Conservation (phyloP, 208 protist species). For the Leishmania aethiopica region DNA sequence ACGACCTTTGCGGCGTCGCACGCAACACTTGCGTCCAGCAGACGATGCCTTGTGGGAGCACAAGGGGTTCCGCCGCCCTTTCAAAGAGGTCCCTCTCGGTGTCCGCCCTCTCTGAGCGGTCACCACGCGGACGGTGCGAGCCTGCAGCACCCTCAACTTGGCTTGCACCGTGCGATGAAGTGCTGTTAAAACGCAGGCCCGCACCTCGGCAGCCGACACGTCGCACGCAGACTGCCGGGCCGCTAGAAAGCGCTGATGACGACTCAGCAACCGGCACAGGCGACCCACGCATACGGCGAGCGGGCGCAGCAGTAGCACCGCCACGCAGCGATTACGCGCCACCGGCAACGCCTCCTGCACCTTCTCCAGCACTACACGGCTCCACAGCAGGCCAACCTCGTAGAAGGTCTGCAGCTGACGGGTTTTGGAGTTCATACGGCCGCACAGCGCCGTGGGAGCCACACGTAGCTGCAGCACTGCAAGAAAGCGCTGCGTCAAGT, state of each 20-base stretch:
- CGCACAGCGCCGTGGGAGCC: slow-evolving; percentile 52
- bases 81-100: neutral
- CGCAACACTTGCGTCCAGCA: neutral
- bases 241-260: slow-evolving; percentile 27
- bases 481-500: slow-evolving; percentile 47
- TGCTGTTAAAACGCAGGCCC: slow-evolving; percentile 48
- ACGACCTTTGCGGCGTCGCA: neutral
- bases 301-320: slow-evolving; percentile 38
- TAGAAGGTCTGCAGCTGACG: slow-evolving; percentile 72
- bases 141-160: slow-evolving; percentile 30
- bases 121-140: neutral
- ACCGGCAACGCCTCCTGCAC: slow-evolving; percentile 28
- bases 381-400: slow-evolving; percentile 61
- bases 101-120: neutral
- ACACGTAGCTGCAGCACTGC: slow-evolving; percentile 47
- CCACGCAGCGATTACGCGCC: slow-evolving; percentile 13
- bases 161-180: slow-evolving; percentile 50
- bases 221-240: slow-evolving; percentile 47
- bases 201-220: slow-evolving; percentile 38
- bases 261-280: slow-evolving; percentile 37
- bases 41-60: neutral
- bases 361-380: slow-evolving; percentile 46
- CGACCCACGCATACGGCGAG: slow-evolving; percentile 30
- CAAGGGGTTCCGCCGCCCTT: neutral
- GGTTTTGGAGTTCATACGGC: slow-evolving; percentile 45